A percentile compares a stretch with the other conserved stretches of the same genome.
These are phyloP conservation scores for Cucurbitaria berberidis DNA, from an alignment of 2,329 filamentous ascomycete species.

Conservation along the genomic window DNA sequence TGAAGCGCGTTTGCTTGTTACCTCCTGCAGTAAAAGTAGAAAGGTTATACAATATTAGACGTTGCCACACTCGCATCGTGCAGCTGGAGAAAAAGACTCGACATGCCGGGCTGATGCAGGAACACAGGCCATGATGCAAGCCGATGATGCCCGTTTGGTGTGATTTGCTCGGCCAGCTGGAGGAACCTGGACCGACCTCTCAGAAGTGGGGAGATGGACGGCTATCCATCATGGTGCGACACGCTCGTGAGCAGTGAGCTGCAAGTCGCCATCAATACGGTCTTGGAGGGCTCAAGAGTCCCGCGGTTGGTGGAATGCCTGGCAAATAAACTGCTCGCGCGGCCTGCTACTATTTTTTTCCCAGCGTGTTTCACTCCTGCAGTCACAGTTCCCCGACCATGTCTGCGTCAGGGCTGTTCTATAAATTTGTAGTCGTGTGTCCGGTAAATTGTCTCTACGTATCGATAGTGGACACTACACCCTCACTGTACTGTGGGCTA, in stretches of 20 bases:
- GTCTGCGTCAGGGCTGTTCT: slow-evolving; percentile 19
- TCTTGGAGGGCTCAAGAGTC: slow-evolving; percentile 24
- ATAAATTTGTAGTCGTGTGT: slow-evolving; percentile 17
- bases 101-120: slow-evolving; percentile 35
- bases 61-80: slow-evolving; percentile 24
- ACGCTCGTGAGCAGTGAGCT: slow-evolving; percentile 28
- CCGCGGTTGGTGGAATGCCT: slow-evolving; percentile 31
- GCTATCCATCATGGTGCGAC: slow-evolving; percentile 44
- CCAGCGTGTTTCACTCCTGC: slow-evolving; percentile 36
- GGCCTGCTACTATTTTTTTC: slow-evolving; percentile 14
- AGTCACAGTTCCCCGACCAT: slow-evolving; percentile 4
- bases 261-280: slow-evolving; percentile 30
- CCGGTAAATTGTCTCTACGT: slow-evolving; percentile 16
- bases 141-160: slow-evolving; percentile 27
- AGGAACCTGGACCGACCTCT: slow-evolving; percentile 23
- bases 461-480: slow-evolving; percentile 22
- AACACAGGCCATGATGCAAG: slow-evolving; percentile 36
- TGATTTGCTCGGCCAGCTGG: slow-evolving; percentile 42
- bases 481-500: slow-evolving; percentile 3
- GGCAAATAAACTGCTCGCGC: slow-evolving; percentile 18
- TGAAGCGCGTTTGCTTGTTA: slow-evolving; percentile 18
- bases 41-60: slow-evolving; percentile 7
- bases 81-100: slow-evolving; percentile 22
- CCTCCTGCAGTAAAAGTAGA: slow-evolving; percentile 15
- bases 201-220: slow-evolving; percentile 34